Base-by-base conservation (phyloP, 768 basidiomycete genomes). In the Suillus variegatus region DNA sequence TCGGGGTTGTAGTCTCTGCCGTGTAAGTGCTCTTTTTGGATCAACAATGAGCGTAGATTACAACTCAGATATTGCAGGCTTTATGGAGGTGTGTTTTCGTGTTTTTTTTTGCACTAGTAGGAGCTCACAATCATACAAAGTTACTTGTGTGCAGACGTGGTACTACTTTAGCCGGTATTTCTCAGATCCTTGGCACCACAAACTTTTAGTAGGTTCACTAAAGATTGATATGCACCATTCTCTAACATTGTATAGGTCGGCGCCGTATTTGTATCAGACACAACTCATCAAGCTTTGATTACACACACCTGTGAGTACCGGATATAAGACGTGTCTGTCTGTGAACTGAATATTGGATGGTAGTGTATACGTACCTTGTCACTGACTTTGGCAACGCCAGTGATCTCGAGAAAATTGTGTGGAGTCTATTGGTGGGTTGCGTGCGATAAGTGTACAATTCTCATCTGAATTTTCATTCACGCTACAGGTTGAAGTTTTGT, bases 251-350 rank as follows among this genome's bases (percentile, higher is more conserved):
- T 25, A n/a, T 49, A 86, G 84, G 85, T 86, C 43, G 77, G 73
- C 32, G 75, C 80, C n/a, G 84, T 85, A 10, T 81, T 85, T 77
- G 1, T 78, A 9, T 84, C 82, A 69, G 84, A 86, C 68, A 82
- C 83, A 0, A 67, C 83, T 3, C 84, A 86, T 68, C 85, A 86
- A 70, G 77, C 73, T 6, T 73, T 85, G 41, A 85, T 86, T 67
- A 79, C 81, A 3, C 84, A 85, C 66, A 81, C 83, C 12, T 74
- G 85, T 83, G 69, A 32, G 74, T 62, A 4, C 40, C 18, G 18
- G 52, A 38, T 38, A 16, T n/a, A 38, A 38, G 55, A 8, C n/a
- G n/a, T 38, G n/a, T 57, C 20, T 57, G 13, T 38, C 6, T 36
- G 36, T 12, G 20, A 22, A 16, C n/a, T 57, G n/a, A 57, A 22